phyloP scores from a whole-genome alignment of 2,329 filamentous ascomycete species.

The Exserohilum rostratum region DNA sequence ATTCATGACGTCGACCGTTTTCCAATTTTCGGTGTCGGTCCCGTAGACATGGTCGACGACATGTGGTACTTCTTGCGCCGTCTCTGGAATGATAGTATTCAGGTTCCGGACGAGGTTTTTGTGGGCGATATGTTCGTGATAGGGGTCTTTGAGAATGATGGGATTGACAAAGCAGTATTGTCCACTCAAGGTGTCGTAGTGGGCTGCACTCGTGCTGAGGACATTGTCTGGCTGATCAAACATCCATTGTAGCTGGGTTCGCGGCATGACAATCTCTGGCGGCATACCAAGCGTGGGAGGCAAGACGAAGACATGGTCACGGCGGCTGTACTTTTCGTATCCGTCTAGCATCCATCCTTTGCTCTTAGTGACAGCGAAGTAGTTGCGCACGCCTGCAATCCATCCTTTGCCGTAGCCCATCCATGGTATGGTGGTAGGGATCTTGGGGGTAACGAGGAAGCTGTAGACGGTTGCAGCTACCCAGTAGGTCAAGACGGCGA shows the following conservation, averaged over 20 bases:
- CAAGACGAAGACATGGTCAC: conserved; percentile 33
- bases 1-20: conserved; percentile 44
- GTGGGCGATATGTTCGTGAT: conserved; percentile 52
- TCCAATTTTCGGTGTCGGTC: conserved; percentile 46
- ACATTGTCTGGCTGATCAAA: conserved; percentile 52
- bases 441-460: conserved; percentile 20
- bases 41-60: conserved; percentile 47
- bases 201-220: conserved; percentile 45
- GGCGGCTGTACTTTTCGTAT: conserved; percentile 34
- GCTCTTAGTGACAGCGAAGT: conserved; percentile 25
- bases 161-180: conserved; percentile 49
- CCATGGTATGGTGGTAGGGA: conserved; percentile 30
- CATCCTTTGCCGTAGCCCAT: conserved; percentile 35
- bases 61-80: conserved; percentile 47
- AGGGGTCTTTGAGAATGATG: conserved; percentile 45
- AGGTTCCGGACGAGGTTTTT: conserved; percentile 50
- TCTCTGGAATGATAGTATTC: conserved; percentile 44
- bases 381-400: conserved; percentile 26
- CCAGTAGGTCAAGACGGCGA: conserved; percentile 27
- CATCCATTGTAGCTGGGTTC: conserved; percentile 48
- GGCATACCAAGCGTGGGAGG: conserved; percentile 30
- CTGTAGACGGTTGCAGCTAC: conserved; percentile 17
- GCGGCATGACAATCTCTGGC: conserved; percentile 45
- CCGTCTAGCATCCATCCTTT: conserved; percentile 31
- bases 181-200: conserved; percentile 49